Conservation (phyloP, 306 rosid species). For the Gynostemma pentaphyllum region DNA sequence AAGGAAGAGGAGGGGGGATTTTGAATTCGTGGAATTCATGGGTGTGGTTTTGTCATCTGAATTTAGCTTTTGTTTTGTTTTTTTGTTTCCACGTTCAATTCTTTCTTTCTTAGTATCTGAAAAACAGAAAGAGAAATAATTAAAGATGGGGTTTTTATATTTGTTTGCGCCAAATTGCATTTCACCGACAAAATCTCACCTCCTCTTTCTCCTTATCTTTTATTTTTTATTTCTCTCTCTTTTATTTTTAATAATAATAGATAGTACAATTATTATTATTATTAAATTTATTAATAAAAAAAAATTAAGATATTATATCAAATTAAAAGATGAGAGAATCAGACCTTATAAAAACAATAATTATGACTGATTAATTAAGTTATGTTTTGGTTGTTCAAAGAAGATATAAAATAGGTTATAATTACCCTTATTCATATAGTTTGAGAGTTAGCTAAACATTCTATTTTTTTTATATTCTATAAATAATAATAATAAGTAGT, state of each 20-base stretch:
- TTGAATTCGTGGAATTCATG: no score
- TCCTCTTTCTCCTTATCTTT: neutral
- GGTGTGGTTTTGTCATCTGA: slow-evolving; percentile 64
- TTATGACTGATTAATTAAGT: no score
- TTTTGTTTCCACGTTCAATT: slow-evolving; percentile 62
- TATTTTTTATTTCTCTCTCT: neutral
- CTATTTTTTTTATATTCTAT: no score
- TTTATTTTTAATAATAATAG: neutral
- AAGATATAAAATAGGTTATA: no score
- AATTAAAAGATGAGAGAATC: no score
- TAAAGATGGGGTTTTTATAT: neutral
- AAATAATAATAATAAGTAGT: no score
- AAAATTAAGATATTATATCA: no score
- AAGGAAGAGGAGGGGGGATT: neutral
- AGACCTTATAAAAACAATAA: no score
- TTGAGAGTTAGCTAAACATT: no score
- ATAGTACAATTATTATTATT: neutral
- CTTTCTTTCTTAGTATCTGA: slow-evolving; percentile 1
- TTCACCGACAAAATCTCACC: slow-evolving; percentile 49
- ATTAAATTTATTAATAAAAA: neutral
- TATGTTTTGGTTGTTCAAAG: no score
- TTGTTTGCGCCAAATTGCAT: slow-evolving; percentile 6
- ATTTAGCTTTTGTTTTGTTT: no score
- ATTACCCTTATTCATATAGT: no score
- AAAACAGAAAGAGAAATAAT: neutral